Evolutionary conservation across 257 asterid genomes (phyloP), one percentile per base, ranked within the genome.

Genomic region (Linaria vulgaris): DNA sequence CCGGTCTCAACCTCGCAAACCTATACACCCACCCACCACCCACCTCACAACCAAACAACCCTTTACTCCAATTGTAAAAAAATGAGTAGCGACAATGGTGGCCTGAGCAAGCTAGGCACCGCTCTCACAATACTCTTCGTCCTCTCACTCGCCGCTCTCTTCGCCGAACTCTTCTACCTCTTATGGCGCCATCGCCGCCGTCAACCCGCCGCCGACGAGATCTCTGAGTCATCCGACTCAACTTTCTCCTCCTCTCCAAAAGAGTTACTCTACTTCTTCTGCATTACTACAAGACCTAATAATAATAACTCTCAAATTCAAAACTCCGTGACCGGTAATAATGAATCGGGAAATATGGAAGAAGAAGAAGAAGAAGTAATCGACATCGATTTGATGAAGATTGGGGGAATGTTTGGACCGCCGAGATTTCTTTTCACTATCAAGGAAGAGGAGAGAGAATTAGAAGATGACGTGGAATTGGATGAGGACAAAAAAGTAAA

Each of bases 181-280:
- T 39, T 73, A 12, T 77, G 86, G 86, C 88, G 86, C 44, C 95
- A 88, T 76, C n/a, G n/a, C 44, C 95, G 91, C 78, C n/a, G n/a
- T n/a, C n/a, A n/a, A n/a, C n/a, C n/a, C n/a, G n/a, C n/a, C n/a
- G n/a, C n/a, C n/a, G n/a, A n/a, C n/a, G n/a, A n/a, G n/a, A n/a
- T n/a, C n/a, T n/a, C n/a, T n/a, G n/a, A n/a, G 7, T 61, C 76
- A 0, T 23, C 81, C 25, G 83, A 69, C 1, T 54, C 83, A 6
- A 56, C 59, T 23, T 47, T 66, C 48, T 56, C 75, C 24, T 49
- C 84, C 31, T 56, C 74, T 15, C 78, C 88, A 4, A 83, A 86
- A 57, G 82, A 80, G 67, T 78, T 84, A 1, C 82, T 83, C 53
- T 77, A 78, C 69, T 74, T 71, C 47, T 67, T 78, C 76, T 85